Evolutionary conservation across 208 protist genomes (phyloP).

Genomic region (Trypanosoma avium): DNA sequence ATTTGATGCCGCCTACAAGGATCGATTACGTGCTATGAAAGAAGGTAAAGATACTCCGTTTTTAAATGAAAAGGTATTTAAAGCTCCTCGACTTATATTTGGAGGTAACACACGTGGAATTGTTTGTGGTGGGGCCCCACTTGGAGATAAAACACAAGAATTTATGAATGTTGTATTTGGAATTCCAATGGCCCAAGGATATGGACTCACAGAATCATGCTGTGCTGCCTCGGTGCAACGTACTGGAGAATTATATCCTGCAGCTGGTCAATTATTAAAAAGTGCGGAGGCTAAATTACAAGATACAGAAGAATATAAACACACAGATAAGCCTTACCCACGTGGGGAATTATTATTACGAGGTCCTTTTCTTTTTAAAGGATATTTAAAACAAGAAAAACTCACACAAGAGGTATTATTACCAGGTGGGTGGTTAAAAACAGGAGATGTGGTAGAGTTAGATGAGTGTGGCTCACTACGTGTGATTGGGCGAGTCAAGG

Average conservation of each 20-base stretch:
- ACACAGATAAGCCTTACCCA: constrained; percentile 44
- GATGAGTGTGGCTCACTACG: constrained; percentile 25
- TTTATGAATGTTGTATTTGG: constrained; percentile 75
- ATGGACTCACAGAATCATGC: constrained; percentile 63
- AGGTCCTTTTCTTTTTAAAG: constrained; percentile 62
- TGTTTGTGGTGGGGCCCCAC: constrained; percentile 47
- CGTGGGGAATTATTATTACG: constrained; percentile 78
- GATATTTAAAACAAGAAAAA: constrained; percentile 86
- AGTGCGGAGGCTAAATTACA: constrained; percentile 63
- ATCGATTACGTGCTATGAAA: constrained; percentile 48
- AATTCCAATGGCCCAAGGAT: constrained; percentile 47
- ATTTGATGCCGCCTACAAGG: constrained; percentile 65
- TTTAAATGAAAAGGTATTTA: constrained; percentile 75
- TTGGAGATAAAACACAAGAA: constrained; percentile 54
- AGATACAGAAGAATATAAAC: constrained; percentile 65
- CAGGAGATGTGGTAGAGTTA: constrained; percentile 37
- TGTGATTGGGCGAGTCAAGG: constrained; percentile 67
- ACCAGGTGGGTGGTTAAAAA: constrained; percentile 74
- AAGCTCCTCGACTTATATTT: constrained; percentile 56
- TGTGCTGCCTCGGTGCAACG: constrained; percentile 34
- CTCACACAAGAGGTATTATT: constrained; percentile 64
- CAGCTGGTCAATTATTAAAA: constrained; percentile 23
- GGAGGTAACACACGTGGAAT: constrained; percentile 67
- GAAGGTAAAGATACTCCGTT: constrained; percentile 75
- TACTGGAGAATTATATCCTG: constrained; percentile 27